Evolutionary conservation across 768 basidiomycete genomes (phyloP), one percentile per base, ranked within the genome.

Genomic region (Omphalotus guepiniiformis): DNA sequence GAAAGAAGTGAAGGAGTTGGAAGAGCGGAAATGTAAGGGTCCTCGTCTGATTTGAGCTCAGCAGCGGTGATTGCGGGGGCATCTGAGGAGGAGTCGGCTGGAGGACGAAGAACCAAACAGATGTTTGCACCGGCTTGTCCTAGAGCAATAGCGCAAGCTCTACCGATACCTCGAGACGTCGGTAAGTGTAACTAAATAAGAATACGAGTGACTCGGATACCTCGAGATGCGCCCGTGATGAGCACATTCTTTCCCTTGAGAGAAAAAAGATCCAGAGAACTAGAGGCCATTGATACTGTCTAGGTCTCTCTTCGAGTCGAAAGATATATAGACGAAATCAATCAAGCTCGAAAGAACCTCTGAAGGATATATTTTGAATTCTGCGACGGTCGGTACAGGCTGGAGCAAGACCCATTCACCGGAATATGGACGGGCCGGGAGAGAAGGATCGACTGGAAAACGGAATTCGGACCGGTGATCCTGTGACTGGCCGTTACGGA

Each of bases 221-320:
- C 88, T 64, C 88, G 73, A 19, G 85, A 81, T 26, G 83, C 85
- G 51, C 89, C 89, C 30, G 90, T 92, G 58, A 93, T 77, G 65
- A 92, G 81, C 28, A 77, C 86, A 48, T 77, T 84, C 59, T 82
- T 72, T 49, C 80, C 79, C 2, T 65, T 60, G 58, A 93, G 78
- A 48, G 78, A 75, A 66, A 91, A 91, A 41, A 93, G 77, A 29
- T 72, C 64, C 52, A 65, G 76, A 11, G 80, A 56, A n/a, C n/a
- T n/a, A n/a, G 65, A 72, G 59, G 67, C 52, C 27, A 64, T 53
- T 22, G 82, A 79, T 30, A 80, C n/a, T n/a, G n/a, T n/a, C n/a
- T n/a, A n/a, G n/a, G n/a, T n/a, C n/a, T n/a, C n/a, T n/a, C n/a
- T n/a, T n/a, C n/a, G n/a, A n/a, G n/a, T n/a, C n/a, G n/a, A n/a